Base-by-base conservation (phyloP, 2,329 filamentous ascomycete genomes). In the Xylariaceae sp. region DNA sequence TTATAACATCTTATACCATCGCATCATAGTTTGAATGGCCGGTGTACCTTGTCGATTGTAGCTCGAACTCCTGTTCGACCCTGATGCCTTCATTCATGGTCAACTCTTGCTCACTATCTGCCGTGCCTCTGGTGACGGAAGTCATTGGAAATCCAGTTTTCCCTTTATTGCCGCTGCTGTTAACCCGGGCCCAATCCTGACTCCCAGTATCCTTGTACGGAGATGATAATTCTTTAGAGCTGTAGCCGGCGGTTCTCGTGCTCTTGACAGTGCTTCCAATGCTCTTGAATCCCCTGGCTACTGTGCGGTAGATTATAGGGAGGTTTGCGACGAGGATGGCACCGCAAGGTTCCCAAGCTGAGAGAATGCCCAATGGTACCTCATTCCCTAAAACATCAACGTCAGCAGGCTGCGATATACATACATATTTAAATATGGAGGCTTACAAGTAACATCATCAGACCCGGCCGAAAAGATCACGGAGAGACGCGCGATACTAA, bases 251-350 rank as follows among this genome's bases (percentile, higher is more conserved):
- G 8, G 47, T 34, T 23, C 51, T 45, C 2, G 60, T 46, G 8
- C 49, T 40, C 21, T 29, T 58, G 4, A 58, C 33, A 11, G 52
- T 53, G 7, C 52, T 56, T 37, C 51, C 45, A 14, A 66, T 44
- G 12, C 48, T 51, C 39, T 54, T 49, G 33, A 45, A 39, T 3
- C 16, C 4, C 19, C 66, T 88, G 65, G 85, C 3, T 33, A 48
- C 11, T 14, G 34, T 28, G 28, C 56, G 50, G 24, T 69, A 69
- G 2, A 69, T 54, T 8, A 69, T 43, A 3, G 67, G 67, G 8
- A 69, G 44, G 55, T 69, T 69, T 5, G 66, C 67, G 28, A 66
- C 67, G 12, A 69, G 56, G 33, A 69, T 69, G 8, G 61, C 65
- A 16, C 65, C 66, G 31, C 66, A 69, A 2, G 66, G 63, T 37